phyloP scores from a whole-genome alignment of 768 basidiomycete genomes.

The Galerina marginata region DNA sequence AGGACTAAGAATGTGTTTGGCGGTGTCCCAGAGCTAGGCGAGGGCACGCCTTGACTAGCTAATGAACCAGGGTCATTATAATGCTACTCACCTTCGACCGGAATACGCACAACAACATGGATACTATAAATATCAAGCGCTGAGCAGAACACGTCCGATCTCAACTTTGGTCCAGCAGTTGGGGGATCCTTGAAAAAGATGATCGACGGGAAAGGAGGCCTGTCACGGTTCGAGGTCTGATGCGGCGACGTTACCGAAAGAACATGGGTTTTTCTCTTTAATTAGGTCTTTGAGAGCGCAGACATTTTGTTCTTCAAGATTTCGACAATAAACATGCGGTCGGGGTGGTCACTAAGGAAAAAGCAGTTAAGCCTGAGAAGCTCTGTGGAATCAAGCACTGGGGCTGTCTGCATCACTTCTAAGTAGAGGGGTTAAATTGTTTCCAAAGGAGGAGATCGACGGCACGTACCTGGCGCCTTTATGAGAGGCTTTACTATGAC shows the following conservation, averaged over 20 bases:
- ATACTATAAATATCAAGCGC: slow-evolving; percentile 10
- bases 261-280: not conserved
- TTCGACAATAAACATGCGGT: too few relatives aligned
- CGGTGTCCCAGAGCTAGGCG: slow-evolving; percentile 5
- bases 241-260: not conserved
- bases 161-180: not conserved
- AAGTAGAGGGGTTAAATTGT: not conserved
- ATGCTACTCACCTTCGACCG: not conserved
- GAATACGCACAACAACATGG: slow-evolving; percentile 11
- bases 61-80: slow-evolving; percentile 3
- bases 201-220: slow-evolving; percentile 20
- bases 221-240: slow-evolving; percentile 15
- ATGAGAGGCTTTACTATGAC: too few relatives aligned
- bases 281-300: too few relatives aligned
- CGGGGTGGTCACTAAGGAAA: not conserved
- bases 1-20: slow-evolving; percentile 19
- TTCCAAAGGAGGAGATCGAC: slow-evolving; percentile 4
- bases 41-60: slow-evolving; percentile 11
- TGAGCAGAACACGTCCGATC: not conserved
- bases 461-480: slow-evolving; percentile 14
- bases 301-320: too few relatives aligned
- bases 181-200: slow-evolving; percentile 4
- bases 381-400: too few relatives aligned
- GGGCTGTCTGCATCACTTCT: not conserved
- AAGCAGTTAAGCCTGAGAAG: slow-evolving; percentile 14